These are phyloP conservation scores for Colletotrichum liaoningense DNA, from an alignment of 2,329 filamentous ascomycete species.

Conservation along the genomic window DNA sequence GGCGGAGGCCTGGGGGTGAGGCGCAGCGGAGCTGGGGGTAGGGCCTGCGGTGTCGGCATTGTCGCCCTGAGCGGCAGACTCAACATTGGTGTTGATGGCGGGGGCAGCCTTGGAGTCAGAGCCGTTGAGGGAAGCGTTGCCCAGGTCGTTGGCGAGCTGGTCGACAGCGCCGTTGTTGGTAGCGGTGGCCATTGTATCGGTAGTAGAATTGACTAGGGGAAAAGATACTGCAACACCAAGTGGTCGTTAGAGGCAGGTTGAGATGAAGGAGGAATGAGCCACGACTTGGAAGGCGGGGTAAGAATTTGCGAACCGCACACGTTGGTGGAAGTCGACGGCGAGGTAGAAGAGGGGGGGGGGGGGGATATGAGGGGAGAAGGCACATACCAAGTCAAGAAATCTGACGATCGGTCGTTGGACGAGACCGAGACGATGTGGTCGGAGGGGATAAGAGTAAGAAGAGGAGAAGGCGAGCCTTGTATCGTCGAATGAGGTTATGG, in stretches of 20 bases:
- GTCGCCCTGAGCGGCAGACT: constrained; percentile 62
- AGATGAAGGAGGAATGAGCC: not conserved
- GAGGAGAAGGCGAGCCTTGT: constrained; percentile 23
- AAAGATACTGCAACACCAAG: constrained; percentile 31
- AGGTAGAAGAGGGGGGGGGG: not conserved
- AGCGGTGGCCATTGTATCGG: constrained; percentile 69
- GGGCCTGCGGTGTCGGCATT: constrained; percentile 74
- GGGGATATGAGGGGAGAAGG: not conserved
- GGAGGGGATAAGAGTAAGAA: constrained; percentile 16
- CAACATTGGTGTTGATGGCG: constrained; percentile 78
- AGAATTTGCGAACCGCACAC: constrained; percentile 4
- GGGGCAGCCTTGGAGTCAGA: constrained; percentile 75
- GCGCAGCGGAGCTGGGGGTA: constrained; percentile 79
- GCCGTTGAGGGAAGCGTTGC: constrained; percentile 77
- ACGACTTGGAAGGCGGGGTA: not conserved
- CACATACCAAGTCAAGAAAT: constrained; percentile 35
- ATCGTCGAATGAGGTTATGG: constrained; percentile 24
- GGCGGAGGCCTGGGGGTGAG: constrained; percentile 87
- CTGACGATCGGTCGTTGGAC: constrained; percentile 30
- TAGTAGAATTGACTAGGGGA: constrained; percentile 35
- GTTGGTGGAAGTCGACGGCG: not conserved
- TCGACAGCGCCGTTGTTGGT: constrained; percentile 73
- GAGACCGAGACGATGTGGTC: constrained; percentile 18
- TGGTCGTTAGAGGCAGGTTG: not conserved
- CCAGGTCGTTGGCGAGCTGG: constrained; percentile 83